phyloP scores from a whole-genome alignment of 2,329 filamentous ascomycete genomes.

The Fusarium sp. region DNA sequence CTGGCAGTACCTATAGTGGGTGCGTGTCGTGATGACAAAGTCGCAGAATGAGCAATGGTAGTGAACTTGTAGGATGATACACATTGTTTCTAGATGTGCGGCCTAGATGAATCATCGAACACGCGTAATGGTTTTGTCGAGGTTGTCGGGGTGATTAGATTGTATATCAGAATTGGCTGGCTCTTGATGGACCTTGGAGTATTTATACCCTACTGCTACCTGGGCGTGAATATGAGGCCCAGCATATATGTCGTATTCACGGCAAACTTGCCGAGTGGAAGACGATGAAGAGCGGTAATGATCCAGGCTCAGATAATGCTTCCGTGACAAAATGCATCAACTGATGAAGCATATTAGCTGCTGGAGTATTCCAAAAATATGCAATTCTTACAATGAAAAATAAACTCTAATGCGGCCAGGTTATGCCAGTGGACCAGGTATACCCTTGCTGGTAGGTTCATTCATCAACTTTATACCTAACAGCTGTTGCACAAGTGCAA shows the following conservation, averaged over 20 bases:
- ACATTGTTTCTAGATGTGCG: background rate
- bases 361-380: background rate
- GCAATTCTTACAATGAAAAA: background rate
- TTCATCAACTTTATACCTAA: background rate
- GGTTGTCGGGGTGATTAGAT: background rate
- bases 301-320: background rate
- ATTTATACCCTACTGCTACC: background rate
- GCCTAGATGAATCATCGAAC: background rate
- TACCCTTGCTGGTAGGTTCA: background rate
- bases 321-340: background rate
- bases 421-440: background rate
- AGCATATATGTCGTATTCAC: background rate
- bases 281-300: background rate
- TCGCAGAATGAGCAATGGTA: conserved; percentile 4
- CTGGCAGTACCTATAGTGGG: background rate
- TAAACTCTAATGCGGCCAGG: background rate
- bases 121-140: background rate
- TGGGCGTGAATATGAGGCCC: background rate
- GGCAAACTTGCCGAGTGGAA: background rate
- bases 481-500: background rate
- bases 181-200: background rate
- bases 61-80: conserved; percentile 1
- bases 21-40: conserved; percentile 3
- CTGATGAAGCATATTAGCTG: background rate
- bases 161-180: background rate